A percentile compares a stretch with the other conserved stretches of the same genome.
Conservation (phyloP, 2,329 filamentous ascomycete genomes). For the Sporothrix protearum region DNA sequence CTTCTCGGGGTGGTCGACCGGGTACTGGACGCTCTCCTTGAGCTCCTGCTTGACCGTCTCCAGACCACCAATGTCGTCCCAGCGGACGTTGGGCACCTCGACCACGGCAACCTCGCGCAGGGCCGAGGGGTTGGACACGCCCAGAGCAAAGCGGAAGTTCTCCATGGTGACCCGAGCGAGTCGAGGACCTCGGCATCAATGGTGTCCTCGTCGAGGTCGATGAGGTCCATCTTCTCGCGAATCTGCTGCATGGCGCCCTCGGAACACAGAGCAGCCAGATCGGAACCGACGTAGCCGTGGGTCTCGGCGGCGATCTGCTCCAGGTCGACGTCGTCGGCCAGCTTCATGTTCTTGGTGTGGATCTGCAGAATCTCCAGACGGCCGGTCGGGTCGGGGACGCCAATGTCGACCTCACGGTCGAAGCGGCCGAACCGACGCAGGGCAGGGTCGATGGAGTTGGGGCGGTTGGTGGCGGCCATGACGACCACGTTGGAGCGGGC, state of each 20-base stretch:
- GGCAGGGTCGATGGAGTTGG: constrained; percentile 97
- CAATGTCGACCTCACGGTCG: constrained; percentile 97
- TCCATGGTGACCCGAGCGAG: constrained; percentile 99
- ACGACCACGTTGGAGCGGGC: constrained; percentile 97
- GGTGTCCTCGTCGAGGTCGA: constrained; percentile 97
- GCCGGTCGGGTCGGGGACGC: constrained; percentile 94
- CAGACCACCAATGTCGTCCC: constrained; percentile 99
- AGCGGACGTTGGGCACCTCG: constrained; percentile 97
- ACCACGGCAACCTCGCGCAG: constrained; percentile 98
- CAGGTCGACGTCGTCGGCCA: constrained; percentile 91
- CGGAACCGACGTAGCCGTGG: constrained; percentile 97
- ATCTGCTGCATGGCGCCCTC: constrained; percentile 99
- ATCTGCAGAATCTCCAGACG: constrained; percentile 99
- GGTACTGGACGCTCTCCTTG: constrained; percentile 98
- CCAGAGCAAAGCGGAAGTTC: constrained; percentile 98
- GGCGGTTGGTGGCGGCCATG: constrained; percentile 98
- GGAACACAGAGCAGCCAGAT: constrained; percentile 96
- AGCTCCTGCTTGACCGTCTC: constrained; percentile 99
- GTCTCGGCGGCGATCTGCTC: constrained; percentile 97
- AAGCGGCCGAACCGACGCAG: constrained; percentile 97
- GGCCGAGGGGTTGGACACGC: constrained; percentile 96
- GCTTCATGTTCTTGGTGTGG: constrained; percentile 99
- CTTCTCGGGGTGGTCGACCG: constrained; percentile 98
- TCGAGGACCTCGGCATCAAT: constrained; percentile 98
- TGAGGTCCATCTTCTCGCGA: constrained; percentile 99